A percentile compares a stretch with the other conserved stretches of the same genome.
These are phyloP conservation scores for Leishmania martiniquensis DNA, from an alignment of 208 protist genomes.

Conservation along the genomic window DNA sequence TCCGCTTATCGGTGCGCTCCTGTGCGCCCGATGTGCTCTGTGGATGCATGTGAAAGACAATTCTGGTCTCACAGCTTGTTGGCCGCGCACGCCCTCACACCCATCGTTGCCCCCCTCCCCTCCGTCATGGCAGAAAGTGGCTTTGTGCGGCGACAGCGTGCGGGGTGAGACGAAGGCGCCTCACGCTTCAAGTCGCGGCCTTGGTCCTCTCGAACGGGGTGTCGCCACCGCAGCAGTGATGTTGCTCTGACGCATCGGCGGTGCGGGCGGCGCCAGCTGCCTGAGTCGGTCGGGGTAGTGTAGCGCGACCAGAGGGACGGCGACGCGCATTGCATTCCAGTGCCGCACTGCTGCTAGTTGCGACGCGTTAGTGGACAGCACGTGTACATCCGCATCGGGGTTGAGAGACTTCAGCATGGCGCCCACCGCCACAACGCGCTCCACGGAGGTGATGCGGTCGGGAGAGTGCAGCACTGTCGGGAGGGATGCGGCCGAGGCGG, in stretches of 20 bases:
- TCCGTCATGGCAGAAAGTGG: not conserved
- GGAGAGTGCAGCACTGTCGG: conserved; percentile 33
- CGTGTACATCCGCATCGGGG: conserved; percentile 78
- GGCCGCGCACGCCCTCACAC: not conserved
- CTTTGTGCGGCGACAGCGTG: not conserved
- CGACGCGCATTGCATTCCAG: conserved; percentile 52
- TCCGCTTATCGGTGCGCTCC: not conserved
- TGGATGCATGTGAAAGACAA: not conserved
- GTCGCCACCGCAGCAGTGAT: not conserved
- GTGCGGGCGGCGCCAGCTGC: conserved; percentile 57
- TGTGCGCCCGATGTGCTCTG: not conserved
- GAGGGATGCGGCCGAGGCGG: not conserved
- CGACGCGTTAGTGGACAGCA: conserved; percentile 60
- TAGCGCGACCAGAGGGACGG: conserved; percentile 38
- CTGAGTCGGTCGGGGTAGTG: conserved; percentile 76
- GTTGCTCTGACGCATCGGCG: not conserved
- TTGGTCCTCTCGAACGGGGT: not conserved
- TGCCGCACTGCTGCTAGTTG: conserved; percentile 59
- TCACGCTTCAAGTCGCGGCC: not conserved
- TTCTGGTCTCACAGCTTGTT: not conserved
- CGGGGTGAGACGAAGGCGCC: too few species aligned
- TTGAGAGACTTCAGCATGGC: conserved; percentile 90
- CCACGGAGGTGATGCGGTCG: conserved; percentile 61
- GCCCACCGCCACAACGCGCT: conserved; percentile 79
- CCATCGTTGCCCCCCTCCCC: not conserved